Base-by-base conservation (phyloP, 2,329 filamentous ascomycete genomes). In the Keithomyces neogunnii region DNA sequence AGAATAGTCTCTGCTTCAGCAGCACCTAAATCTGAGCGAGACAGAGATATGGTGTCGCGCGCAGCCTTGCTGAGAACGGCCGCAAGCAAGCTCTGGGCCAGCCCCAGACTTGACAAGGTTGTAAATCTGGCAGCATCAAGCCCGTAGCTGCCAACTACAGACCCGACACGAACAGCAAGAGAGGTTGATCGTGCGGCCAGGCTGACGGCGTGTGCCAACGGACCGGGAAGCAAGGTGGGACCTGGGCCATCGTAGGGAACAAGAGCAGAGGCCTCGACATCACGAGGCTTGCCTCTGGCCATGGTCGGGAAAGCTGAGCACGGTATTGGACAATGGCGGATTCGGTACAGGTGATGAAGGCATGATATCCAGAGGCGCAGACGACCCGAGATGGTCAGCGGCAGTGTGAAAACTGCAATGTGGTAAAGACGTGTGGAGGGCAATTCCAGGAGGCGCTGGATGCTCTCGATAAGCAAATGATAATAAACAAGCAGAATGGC, bases 131-230 rank as follows among this genome's bases (percentile, higher is more conserved):
- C 77, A 9, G 76, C 76, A 56, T 75, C 71, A 51, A 82, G 70
- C 33, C 76, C 68, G 56, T 73, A 78, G 11, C 73, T 72, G 40
- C 76, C 71, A 35, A 81, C 67, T n/a, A 75, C 62, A 3, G 75
- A 76, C 40, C 76, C 72, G 39, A 80, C 63, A 5, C 78, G 75
- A 29, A 82, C 71, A 33, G 76, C 76, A 29, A 85, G 69, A 31
- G 77, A 76, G 13, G 80, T 79, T 3, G 81, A 82, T 50, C 79
- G 73, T 3, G 81, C 80, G 9, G 80, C 77, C 44, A 85, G 67
- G 57, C 80, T 84, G 50, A 86, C 73, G 31, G 74, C 75, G 48
- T 74, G 77, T 35, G 82, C 82, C 45, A 85, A 63, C 0, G 80
- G 71, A 2, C 66, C 59, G 1, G 82, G 82, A 0, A 86, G 73